A percentile compares a stretch with the other conserved stretches of the same genome.
phyloP scores from a whole-genome alignment of 352 stramenopile species.

The Globisporangium apiculatum region DNA sequence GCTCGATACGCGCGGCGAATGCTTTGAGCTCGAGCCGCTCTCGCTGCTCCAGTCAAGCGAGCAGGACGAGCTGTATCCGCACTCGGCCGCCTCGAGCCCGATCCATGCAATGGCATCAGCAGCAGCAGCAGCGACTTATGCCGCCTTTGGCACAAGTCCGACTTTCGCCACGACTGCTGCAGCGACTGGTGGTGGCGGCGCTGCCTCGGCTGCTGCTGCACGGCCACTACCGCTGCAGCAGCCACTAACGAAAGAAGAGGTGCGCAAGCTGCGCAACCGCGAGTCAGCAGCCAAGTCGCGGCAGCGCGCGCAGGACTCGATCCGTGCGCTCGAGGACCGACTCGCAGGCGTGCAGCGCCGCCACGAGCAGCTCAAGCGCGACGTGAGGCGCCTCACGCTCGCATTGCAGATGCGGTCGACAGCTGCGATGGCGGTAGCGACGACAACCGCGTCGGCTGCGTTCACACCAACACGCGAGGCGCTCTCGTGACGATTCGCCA shows the following conservation, averaged over 20 bases:
- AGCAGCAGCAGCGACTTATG: not conserved
- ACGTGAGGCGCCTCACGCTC: slow-evolving; percentile 1
- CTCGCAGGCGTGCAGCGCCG: slow-evolving; percentile 2
- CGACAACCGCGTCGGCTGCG: not conserved
- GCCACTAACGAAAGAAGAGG: slow-evolving; percentile 7
- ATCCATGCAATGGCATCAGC: not conserved
- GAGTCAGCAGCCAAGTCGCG: slow-evolving; percentile 17
- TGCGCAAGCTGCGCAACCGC: slow-evolving; percentile 13
- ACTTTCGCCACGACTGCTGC: not conserved
- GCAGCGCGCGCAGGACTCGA: slow-evolving; percentile 13
- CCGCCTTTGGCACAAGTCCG: not conserved
- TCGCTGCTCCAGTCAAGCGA: not conserved
- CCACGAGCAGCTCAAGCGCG: slow-evolving; percentile 2
- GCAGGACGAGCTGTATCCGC: not conserved
- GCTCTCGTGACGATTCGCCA: not conserved
- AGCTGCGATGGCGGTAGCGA: not conserved
- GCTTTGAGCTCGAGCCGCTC: too few species aligned
- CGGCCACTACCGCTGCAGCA: not conserved
- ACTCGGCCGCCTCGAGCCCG: too few species aligned
- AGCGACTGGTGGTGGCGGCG: not conserved
- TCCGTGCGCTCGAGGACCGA: slow-evolving; percentile 14
- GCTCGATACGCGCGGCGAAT: too few species aligned
- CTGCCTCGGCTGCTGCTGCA: not conserved
- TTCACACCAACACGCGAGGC: not conserved
- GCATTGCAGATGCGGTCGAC: not conserved